These are phyloP conservation scores for Xylaria arbuscula DNA, from an alignment of 2,329 filamentous ascomycete genomes.

Conservation along the genomic window DNA sequence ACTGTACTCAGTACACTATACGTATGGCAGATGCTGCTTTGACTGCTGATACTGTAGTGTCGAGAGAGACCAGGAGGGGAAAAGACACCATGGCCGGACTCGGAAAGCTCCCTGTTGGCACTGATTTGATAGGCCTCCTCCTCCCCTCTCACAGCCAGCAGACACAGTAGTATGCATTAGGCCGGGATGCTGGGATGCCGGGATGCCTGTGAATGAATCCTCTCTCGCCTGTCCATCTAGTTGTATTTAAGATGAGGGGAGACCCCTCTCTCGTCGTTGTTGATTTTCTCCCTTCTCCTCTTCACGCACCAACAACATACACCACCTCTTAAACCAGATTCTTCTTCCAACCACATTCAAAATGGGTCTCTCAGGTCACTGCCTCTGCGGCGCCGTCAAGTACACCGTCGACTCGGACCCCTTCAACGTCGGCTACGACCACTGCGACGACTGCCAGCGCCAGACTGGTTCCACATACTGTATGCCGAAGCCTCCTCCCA, in stretches of 20 bases:
- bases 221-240: slow-evolving; percentile 3
- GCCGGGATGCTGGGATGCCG: slow-evolving; percentile 21
- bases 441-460: slow-evolving; percentile 79
- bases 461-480: slow-evolving; percentile 76
- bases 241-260: slow-evolving; percentile 29
- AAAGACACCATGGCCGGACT: slow-evolving; percentile 8
- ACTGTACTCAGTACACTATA: not conserved
- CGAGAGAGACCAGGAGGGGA: not conserved
- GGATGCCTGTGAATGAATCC: slow-evolving; percentile 27
- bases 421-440: slow-evolving; percentile 69
- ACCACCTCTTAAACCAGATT: slow-evolving; percentile 17
- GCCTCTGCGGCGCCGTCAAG: slow-evolving; percentile 76
- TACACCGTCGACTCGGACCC: slow-evolving; percentile 65
- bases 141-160: slow-evolving; percentile 1
- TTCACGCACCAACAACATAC: slow-evolving; percentile 17
- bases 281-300: slow-evolving; percentile 8
- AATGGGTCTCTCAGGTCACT: slow-evolving; percentile 76
- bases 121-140: slow-evolving; percentile 32
- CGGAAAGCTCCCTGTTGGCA: slow-evolving; percentile 23
- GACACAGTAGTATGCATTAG: slow-evolving; percentile 37
- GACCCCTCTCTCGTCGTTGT: slow-evolving; percentile 18
- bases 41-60: no score
- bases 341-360: slow-evolving; percentile 46
- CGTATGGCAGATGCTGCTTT: not conserved
- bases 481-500: slow-evolving; percentile 50